Evolutionary conservation across 768 basidiomycete genomes (phyloP).

Genomic region (Candolleomyces aberdarensis): DNA sequence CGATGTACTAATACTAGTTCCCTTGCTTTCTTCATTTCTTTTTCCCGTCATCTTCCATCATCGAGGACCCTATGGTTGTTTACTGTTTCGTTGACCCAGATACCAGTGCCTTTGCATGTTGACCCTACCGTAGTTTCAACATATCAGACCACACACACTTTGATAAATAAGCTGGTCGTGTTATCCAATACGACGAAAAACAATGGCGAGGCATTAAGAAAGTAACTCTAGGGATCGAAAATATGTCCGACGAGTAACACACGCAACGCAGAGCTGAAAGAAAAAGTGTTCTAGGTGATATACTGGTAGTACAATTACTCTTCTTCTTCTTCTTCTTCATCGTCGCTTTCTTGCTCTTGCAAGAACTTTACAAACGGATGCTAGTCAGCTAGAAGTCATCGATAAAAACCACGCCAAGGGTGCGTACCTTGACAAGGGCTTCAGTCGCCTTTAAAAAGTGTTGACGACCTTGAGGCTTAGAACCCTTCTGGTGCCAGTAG

Average conservation of each 20-base stretch:
- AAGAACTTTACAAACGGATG: conserved; percentile 63
- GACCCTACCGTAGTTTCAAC: too few relatives aligned
- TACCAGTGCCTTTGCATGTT: too few relatives aligned
- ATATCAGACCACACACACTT: too few relatives aligned
- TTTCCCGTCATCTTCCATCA: neutral
- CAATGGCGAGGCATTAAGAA: too few relatives aligned
- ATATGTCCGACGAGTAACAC: neutral
- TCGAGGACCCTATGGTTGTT: too few relatives aligned
- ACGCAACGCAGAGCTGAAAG: neutral
- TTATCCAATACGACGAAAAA: too few relatives aligned
- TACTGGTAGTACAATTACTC: conserved; percentile 12
- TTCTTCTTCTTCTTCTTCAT: conserved; percentile 54
- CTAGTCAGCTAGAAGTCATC: conserved; percentile 5
- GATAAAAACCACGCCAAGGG: neutral
- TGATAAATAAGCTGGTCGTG: too few relatives aligned
- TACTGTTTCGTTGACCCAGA: too few relatives aligned
- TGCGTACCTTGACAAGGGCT: conserved; percentile 78
- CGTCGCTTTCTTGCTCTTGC: conserved; percentile 83
- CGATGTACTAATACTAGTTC: neutral
- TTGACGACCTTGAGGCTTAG: conserved; percentile 92
- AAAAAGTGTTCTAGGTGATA: neutral
- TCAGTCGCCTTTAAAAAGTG: conserved; percentile 91
- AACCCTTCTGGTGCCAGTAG: conserved; percentile 97
- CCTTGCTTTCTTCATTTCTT: neutral
- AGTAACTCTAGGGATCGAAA: too few relatives aligned